These are phyloP conservation scores for Jacaranda copaia DNA, from an alignment of 257 asterid species.

Conservation along the genomic window DNA sequence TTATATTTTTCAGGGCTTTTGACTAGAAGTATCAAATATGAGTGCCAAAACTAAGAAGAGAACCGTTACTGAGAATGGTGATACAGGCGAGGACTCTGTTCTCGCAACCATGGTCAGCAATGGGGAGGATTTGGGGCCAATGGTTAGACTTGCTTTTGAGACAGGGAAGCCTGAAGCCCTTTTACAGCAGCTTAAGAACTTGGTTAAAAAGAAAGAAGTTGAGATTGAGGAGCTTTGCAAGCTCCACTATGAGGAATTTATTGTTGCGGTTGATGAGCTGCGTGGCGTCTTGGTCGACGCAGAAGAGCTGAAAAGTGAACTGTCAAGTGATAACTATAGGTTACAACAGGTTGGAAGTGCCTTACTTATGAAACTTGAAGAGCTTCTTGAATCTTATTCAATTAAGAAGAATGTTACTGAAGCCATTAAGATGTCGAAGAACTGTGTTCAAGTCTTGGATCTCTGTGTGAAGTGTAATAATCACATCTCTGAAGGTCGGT, in stretches of 20 bases:
- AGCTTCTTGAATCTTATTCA: slow-evolving; percentile 81
- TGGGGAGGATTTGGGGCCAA: slow-evolving; percentile 90
- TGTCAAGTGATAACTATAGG: slow-evolving; percentile 79
- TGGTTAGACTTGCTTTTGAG: slow-evolving; percentile 88
- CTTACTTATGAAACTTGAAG: slow-evolving; percentile 79
- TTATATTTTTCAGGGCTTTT: slow-evolving; percentile 36
- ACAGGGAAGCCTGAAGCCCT: slow-evolving; percentile 82
- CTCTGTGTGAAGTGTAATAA: slow-evolving; percentile 82
- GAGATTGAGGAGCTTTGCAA: slow-evolving; percentile 96
- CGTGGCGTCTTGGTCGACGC: slow-evolving; percentile 97
- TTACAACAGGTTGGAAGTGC: slow-evolving; percentile 84
- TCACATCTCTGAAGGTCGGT: slow-evolving; percentile 77
- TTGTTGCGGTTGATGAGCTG: slow-evolving; percentile 89
- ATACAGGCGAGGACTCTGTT: slow-evolving; percentile 78
- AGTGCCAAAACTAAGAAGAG: slow-evolving; percentile 70
- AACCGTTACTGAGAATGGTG: slow-evolving; percentile 70
- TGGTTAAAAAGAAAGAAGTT: slow-evolving; percentile 81
- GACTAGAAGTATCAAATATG: slow-evolving; percentile 46
- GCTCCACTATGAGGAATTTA: slow-evolving; percentile 92
- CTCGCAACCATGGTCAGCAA: slow-evolving; percentile 81
- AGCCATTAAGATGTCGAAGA: slow-evolving; percentile 84
- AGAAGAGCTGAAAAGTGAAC: slow-evolving; percentile 86
- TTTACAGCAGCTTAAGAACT: slow-evolving; percentile 73
- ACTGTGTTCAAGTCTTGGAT: slow-evolving; percentile 77
- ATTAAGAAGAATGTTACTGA: slow-evolving; percentile 78